Evolutionary conservation across 2,329 filamentous ascomycete genomes (phyloP), one percentile per base, ranked within the genome.

Genomic region (Xylaria sp.): DNA sequence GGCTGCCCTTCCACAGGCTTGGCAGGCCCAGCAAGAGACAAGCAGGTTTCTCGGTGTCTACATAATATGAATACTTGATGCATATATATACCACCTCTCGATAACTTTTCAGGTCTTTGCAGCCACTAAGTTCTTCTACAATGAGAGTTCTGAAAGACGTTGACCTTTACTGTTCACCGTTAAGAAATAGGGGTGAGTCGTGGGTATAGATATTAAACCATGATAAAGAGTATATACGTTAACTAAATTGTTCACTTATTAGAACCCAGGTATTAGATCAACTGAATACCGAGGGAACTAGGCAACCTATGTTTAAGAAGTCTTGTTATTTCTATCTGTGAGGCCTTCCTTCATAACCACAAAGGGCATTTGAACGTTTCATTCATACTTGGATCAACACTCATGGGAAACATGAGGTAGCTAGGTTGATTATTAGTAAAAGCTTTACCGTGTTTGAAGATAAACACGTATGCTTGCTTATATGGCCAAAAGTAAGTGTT

Each of bases 11-110:
- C 51, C 43, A 43, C 54, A 63, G 69, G 67, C 57, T 67, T 60
- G 69, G 69, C 64, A 64, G 63, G 67, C 61, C 67, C 55, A 63
- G 63, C 69, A 58, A 67, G 51, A 62, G 51, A 54, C 52, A 52
- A 58, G 36, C 43, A 60, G 55, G 39, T 64, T 65, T 58, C 43
- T 64, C 58, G 58, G 58, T 67, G 65, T 62, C 64, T 67, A 68
- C 51, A 52, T 71, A 70, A 71, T 71, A 67, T 52, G 54, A 71
- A 52, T 61, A 57, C 20, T 59, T 15, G 39, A 31, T 54, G 54
- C 59, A 54, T 31, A 59, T 65, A 59, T 57, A 64, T 65, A 57
- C 51, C 41, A 61, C 20, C 9, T 43, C 28, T 23, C 13, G 20
- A 52, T 20, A 25, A 28, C 1, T 28, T 43, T 5, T 57, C 31